Evolutionary conservation across 139 green algal species (phyloP).

Genomic region (Closterium sp.): DNA sequence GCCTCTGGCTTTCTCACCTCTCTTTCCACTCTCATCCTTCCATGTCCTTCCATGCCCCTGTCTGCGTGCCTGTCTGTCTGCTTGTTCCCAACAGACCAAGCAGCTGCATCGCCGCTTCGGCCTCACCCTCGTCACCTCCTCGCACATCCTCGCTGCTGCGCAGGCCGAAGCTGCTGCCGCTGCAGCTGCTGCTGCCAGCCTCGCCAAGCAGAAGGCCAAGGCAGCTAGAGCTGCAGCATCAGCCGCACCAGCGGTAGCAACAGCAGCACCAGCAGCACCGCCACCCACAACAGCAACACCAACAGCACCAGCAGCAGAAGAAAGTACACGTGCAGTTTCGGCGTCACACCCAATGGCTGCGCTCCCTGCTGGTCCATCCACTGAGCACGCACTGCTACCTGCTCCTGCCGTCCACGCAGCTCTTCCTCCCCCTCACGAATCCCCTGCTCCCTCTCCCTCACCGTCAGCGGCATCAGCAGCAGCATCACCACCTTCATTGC

Average conservation of each 20-base stretch:
- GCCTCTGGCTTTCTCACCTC: background rate
- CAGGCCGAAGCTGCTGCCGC: background rate
- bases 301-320: background rate
- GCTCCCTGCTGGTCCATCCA: background rate
- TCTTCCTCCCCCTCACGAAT: background rate
- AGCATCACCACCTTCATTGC: background rate
- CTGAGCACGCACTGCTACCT: background rate
- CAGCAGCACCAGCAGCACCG: background rate
- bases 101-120: background rate
- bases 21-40: no score
- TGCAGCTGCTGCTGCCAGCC: background rate
- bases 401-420: background rate
- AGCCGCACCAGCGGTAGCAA: background rate
- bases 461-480: background rate
- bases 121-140: background rate
- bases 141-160: background rate
- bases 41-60: no score
- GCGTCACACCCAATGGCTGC: background rate
- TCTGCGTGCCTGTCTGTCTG: background rate
- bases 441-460: background rate
- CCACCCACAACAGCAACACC: background rate
- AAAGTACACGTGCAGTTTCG: no score
- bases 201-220: conserved; percentile 13
- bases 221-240: background rate
- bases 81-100: background rate